Percentiles rank a stretch among this genome's conserved stretches.
phyloP scores from a whole-genome alignment of 179 eudicot species.

The Amaranthus tricolor region DNA sequence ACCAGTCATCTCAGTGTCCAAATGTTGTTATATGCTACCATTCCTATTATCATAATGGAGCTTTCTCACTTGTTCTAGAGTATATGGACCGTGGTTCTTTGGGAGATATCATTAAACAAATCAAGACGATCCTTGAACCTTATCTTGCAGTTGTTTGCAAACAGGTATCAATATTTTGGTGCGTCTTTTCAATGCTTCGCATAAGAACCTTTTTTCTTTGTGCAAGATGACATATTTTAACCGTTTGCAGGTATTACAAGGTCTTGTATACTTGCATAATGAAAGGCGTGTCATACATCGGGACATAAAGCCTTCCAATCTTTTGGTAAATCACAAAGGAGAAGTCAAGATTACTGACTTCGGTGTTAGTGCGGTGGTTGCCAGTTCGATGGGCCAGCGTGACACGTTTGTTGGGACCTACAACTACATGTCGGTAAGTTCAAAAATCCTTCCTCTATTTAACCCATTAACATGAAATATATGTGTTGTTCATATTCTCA shows the following conservation, averaged over 20 bases:
- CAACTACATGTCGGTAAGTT: conserved; percentile 95
- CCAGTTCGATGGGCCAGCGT: conserved; percentile 89
- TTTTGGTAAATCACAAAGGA: conserved; percentile 94
- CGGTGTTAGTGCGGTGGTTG: conserved; percentile 94
- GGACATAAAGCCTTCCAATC: conserved; percentile 93
- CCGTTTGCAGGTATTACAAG: conserved; percentile 57
- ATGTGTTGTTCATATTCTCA: too few species aligned
- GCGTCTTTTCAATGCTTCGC: background rate
- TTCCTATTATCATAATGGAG: too few species aligned
- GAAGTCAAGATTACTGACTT: conserved; percentile 97
- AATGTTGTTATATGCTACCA: conserved; percentile 77
- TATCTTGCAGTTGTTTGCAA: conserved; percentile 95
- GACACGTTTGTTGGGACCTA: conserved; percentile 98
- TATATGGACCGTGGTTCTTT: conserved; percentile 99
- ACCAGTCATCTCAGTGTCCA: conserved; percentile 89
- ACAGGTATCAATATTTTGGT: conserved; percentile 48
- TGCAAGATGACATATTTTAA: background rate
- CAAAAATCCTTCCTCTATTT: background rate
- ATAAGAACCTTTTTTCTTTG: conserved; percentile 5
- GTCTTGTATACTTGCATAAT: conserved; percentile 81
- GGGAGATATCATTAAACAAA: conserved; percentile 76
- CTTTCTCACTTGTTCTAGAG: conserved; percentile 50
- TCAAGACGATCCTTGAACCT: conserved; percentile 94
- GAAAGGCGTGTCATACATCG: conserved; percentile 94
- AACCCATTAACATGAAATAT: too few species aligned